Evolutionary conservation across 352 stramenopile genomes (phyloP).

Genomic region (Proteromonas lacertae): DNA sequence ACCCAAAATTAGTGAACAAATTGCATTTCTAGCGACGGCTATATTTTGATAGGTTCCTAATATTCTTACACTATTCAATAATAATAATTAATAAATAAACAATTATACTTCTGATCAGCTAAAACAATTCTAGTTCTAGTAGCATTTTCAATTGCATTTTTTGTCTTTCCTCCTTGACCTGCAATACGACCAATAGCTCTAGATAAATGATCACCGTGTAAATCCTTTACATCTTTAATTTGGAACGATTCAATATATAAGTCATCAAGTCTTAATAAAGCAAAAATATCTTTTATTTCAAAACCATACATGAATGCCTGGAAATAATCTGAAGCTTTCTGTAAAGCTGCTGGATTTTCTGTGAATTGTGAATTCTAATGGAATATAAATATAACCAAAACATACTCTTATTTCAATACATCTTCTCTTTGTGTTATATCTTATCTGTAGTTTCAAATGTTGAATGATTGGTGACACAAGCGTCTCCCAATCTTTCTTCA

Average conservation of each 20-base stretch:
- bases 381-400: no score
- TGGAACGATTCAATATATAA: constrained; percentile 93
- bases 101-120: constrained; percentile 73
- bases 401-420: constrained; percentile 88
- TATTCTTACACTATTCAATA: no score
- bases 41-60: constrained; percentile 92
- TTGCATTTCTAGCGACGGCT: constrained; percentile 66
- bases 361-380: constrained; percentile 68
- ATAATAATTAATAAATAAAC: no score
- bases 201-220: constrained; percentile 88
- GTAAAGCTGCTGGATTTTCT: constrained; percentile 54
- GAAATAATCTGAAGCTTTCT: constrained; percentile 30
- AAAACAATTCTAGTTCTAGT: constrained; percentile 91
- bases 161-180: constrained; percentile 93
- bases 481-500: constrained; percentile 93
- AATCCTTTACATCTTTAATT: constrained; percentile 76
- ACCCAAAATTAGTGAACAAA: constrained; percentile 63
- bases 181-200: constrained; percentile 87
- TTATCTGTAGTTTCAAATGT: constrained; percentile 41
- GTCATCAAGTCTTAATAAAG: constrained; percentile 88
- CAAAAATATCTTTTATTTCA: constrained; percentile 79
- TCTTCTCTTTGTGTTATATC: constrained; percentile 93
- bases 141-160: constrained; percentile 92
- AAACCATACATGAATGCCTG: constrained; percentile 95
- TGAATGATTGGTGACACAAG: constrained; percentile 92